Evolutionary conservation across 2,329 filamentous ascomycete genomes (phyloP).

Genomic region (Penicillium paneum): DNA sequence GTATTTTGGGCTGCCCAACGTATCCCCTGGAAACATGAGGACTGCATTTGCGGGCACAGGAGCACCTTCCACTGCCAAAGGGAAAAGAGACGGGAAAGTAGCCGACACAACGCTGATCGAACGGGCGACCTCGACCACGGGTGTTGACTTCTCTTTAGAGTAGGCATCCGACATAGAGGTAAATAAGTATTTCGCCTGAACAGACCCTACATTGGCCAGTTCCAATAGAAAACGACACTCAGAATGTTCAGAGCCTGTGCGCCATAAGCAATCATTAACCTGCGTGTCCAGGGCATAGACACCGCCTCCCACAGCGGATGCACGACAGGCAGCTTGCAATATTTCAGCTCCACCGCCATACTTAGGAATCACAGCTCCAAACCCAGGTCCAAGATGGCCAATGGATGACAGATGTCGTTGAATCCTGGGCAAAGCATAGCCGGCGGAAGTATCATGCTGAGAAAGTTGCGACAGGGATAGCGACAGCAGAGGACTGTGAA

Average conservation of each 20-base stretch:
- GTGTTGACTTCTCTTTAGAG: constrained; percentile 11
- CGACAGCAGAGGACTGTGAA: constrained; percentile 65
- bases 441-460: constrained; percentile 55
- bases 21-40: constrained; percentile 38
- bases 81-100: constrained; percentile 64
- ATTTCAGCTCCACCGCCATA: constrained; percentile 90
- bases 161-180: constrained; percentile 40
- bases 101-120: constrained; percentile 69
- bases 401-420: constrained; percentile 80
- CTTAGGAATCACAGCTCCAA: constrained; percentile 85
- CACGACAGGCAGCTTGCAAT: constrained; percentile 85
- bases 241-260: constrained; percentile 6
- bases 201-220: constrained; percentile 37
- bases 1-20: constrained; percentile 28
- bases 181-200: constrained; percentile 38
- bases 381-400: constrained; percentile 82
- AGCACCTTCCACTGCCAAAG: constrained; percentile 67
- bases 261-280: constrained; percentile 43
- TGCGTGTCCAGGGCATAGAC: constrained; percentile 81
- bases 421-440: constrained; percentile 70
- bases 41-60: constrained; percentile 67
- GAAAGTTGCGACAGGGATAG: constrained; percentile 69
- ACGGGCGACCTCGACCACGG: constrained; percentile 50
- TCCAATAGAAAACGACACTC: constrained; percentile 27
- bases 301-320: constrained; percentile 83